A percentile compares a stretch with the other conserved stretches of the same genome.
Evolutionary conservation across 1,139 yeast species (phyloP).

Genomic region (Arxiozyma slooffiae): DNA sequence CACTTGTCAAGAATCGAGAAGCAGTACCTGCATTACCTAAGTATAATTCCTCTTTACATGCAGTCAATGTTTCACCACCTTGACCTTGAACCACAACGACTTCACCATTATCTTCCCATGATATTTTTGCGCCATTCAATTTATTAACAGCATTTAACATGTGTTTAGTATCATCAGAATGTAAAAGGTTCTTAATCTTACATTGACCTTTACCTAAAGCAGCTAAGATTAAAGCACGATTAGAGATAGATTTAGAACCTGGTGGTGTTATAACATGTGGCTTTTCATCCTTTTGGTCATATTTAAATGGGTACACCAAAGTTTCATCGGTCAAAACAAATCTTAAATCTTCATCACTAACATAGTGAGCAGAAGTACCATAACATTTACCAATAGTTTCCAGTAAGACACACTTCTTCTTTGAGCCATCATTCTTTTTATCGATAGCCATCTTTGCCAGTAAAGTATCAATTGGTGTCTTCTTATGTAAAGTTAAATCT

Average conservation of each 20-base stretch:
- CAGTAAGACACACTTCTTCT: constrained; percentile 76
- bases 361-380: constrained; percentile 80
- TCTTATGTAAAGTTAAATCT: constrained; percentile 57
- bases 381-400: constrained; percentile 81
- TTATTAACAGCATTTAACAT: constrained; percentile 81
- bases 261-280: constrained; percentile 59
- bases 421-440: constrained; percentile 89
- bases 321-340: constrained; percentile 80
- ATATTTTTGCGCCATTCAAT: constrained; percentile 72
- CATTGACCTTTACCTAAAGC: constrained; percentile 85
- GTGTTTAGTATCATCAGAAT: constrained; percentile 91
- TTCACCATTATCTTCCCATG: constrained; percentile 78
- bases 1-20: constrained; percentile 84
- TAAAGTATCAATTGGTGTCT: constrained; percentile 62
- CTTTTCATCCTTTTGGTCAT: constrained; percentile 35
- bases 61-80: constrained; percentile 64
- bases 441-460: constrained; percentile 87
- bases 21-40: constrained; percentile 99
- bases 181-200: constrained; percentile 71
- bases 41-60: constrained; percentile 54
- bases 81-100: constrained; percentile 78
- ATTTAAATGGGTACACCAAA: constrained; percentile 48
- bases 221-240: constrained; percentile 86
- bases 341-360: constrained; percentile 69
- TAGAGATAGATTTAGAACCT: constrained; percentile 93